A percentile compares a stretch with the other conserved stretches of the same genome.
phyloP scores from a whole-genome alignment of 2,329 filamentous ascomycete genomes.

The Lasiodiplodia hormozganensis region DNA sequence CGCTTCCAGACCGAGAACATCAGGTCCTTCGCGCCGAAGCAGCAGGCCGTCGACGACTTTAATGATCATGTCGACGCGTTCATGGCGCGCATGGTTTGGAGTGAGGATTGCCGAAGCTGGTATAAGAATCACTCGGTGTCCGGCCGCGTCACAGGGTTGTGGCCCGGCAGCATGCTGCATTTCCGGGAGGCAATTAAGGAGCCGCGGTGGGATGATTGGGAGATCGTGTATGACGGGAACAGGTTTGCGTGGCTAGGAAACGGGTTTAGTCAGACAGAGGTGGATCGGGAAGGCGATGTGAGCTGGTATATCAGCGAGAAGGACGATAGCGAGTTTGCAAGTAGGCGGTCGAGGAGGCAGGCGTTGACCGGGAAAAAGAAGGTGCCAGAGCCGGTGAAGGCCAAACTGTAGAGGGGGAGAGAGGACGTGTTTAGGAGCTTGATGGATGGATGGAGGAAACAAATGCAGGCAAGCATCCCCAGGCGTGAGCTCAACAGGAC shows the following conservation, averaged over 20 bases:
- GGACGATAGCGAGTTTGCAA: slow-evolving; percentile 40
- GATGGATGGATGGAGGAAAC: background rate
- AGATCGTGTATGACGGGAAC: slow-evolving; percentile 50
- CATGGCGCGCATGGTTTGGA: slow-evolving; percentile 42
- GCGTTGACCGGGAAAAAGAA: background rate
- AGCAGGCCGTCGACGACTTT: slow-evolving; percentile 59
- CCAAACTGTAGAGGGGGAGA: background rate
- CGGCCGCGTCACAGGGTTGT: slow-evolving; percentile 48
- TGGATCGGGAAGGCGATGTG: slow-evolving; percentile 45
- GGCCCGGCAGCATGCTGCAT: slow-evolving; percentile 47
- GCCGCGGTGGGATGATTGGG: slow-evolving; percentile 51
- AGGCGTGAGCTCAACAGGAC: background rate
- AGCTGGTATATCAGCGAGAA: slow-evolving; percentile 45
- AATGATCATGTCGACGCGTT: slow-evolving; percentile 52
- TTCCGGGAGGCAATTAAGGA: slow-evolving; percentile 48
- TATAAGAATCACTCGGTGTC: slow-evolving; percentile 52
- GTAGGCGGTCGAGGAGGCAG: slow-evolving; percentile 5
- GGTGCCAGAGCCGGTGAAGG: background rate
- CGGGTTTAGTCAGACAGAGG: slow-evolving; percentile 50
- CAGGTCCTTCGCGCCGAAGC: slow-evolving; percentile 53
- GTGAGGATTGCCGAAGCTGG: slow-evolving; percentile 45
- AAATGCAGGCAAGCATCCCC: background rate
- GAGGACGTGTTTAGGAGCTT: background rate
- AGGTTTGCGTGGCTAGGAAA: slow-evolving; percentile 52
- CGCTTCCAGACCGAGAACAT: slow-evolving; percentile 59